These are phyloP conservation scores for Acer yangbiense DNA, from an alignment of 345 rosid species.

Conservation along the genomic window DNA sequence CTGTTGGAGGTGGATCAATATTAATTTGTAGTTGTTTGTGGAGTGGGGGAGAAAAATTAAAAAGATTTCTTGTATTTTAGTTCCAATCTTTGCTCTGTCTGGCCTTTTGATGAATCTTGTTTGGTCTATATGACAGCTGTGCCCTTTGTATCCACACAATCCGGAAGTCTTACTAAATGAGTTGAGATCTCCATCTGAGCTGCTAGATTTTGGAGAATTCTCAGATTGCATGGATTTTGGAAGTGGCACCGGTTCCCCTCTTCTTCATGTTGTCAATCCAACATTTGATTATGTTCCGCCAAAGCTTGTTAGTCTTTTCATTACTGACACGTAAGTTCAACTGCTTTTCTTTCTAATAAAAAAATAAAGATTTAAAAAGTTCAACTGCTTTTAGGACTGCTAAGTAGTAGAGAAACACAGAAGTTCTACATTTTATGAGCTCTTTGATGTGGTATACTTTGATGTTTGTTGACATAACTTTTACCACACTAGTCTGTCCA, in stretches of 20 bases:
- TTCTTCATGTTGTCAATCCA: constrained; percentile 93
- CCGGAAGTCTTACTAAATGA: constrained; percentile 94
- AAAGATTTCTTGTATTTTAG: neutral
- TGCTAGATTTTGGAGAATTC: constrained; percentile 95
- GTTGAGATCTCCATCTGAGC: constrained; percentile 94
- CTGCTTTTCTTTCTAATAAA: constrained; percentile 7
- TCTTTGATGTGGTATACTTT: neutral
- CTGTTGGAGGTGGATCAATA: neutral
- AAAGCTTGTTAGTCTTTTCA: constrained; percentile 91
- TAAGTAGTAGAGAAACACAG: neutral
- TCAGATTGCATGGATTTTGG: constrained; percentile 94
- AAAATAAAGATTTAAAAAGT: no score
- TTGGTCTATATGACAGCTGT: constrained; percentile 58
- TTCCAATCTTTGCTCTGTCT: neutral
- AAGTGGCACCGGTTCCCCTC: constrained; percentile 64
- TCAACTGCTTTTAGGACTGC: neutral
- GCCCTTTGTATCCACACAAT: constrained; percentile 97
- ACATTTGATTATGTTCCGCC: constrained; percentile 96
- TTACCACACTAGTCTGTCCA: neutral
- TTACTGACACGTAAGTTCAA: constrained; percentile 91
- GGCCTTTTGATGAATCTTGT: constrained; percentile 9
- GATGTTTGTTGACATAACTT: constrained; percentile 3
- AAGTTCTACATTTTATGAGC: neutral
- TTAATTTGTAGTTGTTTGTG: constrained; percentile 4
- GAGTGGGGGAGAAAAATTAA: neutral